These are phyloP conservation scores for Vitis riparia DNA, from an alignment of 164 flowering plant species.

Conservation along the genomic window DNA sequence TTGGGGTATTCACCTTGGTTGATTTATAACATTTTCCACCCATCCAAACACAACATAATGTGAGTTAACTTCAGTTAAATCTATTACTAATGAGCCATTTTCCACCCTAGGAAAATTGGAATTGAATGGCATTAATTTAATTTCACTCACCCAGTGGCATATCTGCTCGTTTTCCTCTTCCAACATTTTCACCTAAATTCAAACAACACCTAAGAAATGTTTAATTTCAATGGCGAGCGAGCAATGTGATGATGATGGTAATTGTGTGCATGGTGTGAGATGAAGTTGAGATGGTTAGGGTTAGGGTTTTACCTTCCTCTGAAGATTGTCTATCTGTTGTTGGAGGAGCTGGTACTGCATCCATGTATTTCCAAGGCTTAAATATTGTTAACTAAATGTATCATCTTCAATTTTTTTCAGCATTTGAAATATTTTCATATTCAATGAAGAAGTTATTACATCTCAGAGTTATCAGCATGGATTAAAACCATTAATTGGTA, in stretches of 20 bases:
- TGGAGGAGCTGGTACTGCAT: conserved; percentile 38
- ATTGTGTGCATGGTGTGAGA: too few relatives aligned
- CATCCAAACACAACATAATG: too few relatives aligned
- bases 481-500: too few relatives aligned
- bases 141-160: conserved; percentile 24
- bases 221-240: neutral
- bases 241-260: too few relatives aligned
- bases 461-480: too few relatives aligned
- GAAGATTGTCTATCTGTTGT: conserved; percentile 46
- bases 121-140: neutral
- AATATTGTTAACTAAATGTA: neutral
- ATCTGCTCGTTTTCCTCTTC: conserved; percentile 36
- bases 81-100: too few relatives aligned
- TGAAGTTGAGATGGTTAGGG: accelerated
- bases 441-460: too few relatives aligned
- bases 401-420: neutral
- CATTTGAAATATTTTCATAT: too few relatives aligned
- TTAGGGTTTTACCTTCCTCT: conserved; percentile 34
- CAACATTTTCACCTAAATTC: conserved; percentile 37
- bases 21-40: too few relatives aligned
- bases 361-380: neutral
- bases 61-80: too few relatives aligned
- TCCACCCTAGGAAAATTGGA: too few relatives aligned
- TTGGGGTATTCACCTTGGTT: too few relatives aligned
- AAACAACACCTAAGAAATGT: neutral